A percentile compares a stretch with the other conserved stretches of the same genome.
Evolutionary conservation across 345 rosid genomes (phyloP).

Genomic region (Brassica carinata): DNA sequence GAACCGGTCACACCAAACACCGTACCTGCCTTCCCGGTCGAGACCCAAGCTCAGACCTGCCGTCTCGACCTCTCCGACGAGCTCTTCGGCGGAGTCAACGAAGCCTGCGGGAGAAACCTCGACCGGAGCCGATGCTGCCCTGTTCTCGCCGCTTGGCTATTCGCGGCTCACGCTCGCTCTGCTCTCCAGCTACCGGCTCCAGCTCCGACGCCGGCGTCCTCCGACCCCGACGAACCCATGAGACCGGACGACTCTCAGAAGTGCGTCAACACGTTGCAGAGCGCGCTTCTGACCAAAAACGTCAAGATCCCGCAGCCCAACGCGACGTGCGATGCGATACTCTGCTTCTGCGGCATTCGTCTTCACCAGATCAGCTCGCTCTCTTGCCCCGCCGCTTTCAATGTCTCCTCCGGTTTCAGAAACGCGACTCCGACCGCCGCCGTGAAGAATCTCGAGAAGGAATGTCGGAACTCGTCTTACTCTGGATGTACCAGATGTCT

Average conservation of each 20-base stretch:
- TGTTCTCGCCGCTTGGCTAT: constrained; percentile 94
- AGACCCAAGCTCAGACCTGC: constrained; percentile 68
- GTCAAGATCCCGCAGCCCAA: constrained; percentile 86
- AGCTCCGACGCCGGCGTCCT: constrained; percentile 52
- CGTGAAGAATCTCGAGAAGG: constrained; percentile 82
- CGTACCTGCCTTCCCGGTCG: constrained; percentile 85
- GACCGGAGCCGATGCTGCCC: constrained; percentile 98
- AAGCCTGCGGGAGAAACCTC: constrained; percentile 81
- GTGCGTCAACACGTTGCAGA: constrained; percentile 88
- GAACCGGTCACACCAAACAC: constrained; percentile 66
- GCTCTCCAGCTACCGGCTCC: constrained; percentile 76
- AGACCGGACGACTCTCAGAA: constrained; percentile 95
- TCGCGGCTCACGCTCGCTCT: constrained; percentile 88
- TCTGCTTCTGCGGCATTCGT: constrained; percentile 95
- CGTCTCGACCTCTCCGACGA: constrained; percentile 90
- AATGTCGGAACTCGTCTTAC: constrained; percentile 83
- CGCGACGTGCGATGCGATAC: constrained; percentile 77
- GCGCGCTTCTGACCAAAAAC: constrained; percentile 70
- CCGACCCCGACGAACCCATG: constrained; percentile 72
- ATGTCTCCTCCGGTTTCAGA: constrained; percentile 57
- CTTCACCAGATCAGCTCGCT: constrained; percentile 92
- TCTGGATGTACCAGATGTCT: constrained; percentile 96
- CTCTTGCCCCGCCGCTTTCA: constrained; percentile 96
- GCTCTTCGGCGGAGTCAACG: constrained; percentile 93
- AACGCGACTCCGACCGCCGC: constrained; percentile 93